Conservation (phyloP, 2,329 filamentous ascomycete genomes). For the Juglanconis sp. region DNA sequence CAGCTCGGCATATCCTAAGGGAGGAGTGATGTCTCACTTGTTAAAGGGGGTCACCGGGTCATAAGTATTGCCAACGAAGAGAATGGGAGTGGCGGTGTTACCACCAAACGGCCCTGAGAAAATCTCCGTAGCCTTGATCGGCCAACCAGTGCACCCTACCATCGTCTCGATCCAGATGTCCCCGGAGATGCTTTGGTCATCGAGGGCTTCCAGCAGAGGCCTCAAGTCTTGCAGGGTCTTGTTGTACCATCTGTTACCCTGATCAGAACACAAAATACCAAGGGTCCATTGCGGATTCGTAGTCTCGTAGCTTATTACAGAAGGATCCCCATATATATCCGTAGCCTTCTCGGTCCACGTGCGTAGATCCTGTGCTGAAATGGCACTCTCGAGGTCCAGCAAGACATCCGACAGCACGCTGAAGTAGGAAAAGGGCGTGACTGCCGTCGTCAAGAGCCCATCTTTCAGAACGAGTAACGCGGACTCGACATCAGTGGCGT, state of each 20-base stretch:
- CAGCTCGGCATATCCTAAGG: neutral
- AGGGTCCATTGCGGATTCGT: constrained; percentile 2
- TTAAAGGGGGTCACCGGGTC: constrained; percentile 18
- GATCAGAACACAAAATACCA: constrained; percentile 16
- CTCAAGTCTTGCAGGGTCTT: constrained; percentile 14
- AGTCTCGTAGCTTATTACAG: neutral
- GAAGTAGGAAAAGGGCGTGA: too few species aligned
- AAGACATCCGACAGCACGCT: neutral
- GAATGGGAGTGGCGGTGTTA: constrained; percentile 17
- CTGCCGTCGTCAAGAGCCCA: neutral
- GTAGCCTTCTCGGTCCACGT: neutral
- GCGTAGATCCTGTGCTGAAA: neutral
- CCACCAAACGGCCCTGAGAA: constrained; percentile 16
- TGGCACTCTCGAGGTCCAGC: neutral
- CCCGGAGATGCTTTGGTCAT: constrained; percentile 11
- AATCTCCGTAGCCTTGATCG: constrained; percentile 14
- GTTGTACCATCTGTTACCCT: constrained; percentile 18
- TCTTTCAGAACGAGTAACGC: constrained; percentile 13
- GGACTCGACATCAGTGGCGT: constrained; percentile 18
- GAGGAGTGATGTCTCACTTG: constrained; percentile 9
- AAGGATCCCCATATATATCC: too few species aligned
- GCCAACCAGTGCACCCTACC: constrained; percentile 16
- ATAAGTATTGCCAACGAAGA: constrained; percentile 20
- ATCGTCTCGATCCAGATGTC: constrained; percentile 13
- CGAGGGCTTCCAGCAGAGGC: constrained; percentile 7